Evolutionary conservation across 129 eudicot genomes (phyloP), one percentile per base, ranked within the genome.

Genomic region (Flaveria ramosissima): DNA sequence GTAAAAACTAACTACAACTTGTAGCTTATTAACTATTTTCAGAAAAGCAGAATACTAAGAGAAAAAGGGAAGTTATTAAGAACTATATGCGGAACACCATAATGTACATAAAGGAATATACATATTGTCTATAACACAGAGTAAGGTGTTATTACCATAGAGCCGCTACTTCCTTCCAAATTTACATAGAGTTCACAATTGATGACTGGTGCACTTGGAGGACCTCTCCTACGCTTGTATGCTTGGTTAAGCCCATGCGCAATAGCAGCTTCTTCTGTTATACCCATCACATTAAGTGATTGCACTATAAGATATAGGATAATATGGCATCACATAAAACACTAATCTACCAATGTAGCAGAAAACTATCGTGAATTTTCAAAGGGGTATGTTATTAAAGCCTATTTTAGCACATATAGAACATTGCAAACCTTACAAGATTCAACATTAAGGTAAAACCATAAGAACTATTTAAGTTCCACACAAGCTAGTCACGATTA

Each of bases 221-320:
- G 55, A 42, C 47, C 63, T 80, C 96, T 91, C 84, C 83, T 85
- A n/a, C 92, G 86, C 79, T 88, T 91, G 85, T 41, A 69, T 60
- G 77, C 87, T 46, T 77, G 75, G 78, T 50, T 41, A 24, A 61
- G 36, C 32, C 36, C 64, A 43, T 30, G 10, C 79, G 83, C 60
- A 56, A 76, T 23, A 10, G 86, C 27, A 64, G 71, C 55, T 19
- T 83, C 96, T 60, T 83, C 91, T 88, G 85, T 73, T 63, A 77
- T 27, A 48, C 26, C 5, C 7, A 26, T 53, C 27, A 26, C 61
- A 69, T 63, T 56, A 60, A 70, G 16, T 26, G 53, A 56, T 24
- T 21, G 46, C 19, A 62, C 50, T 45, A 63, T 17, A 42, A 42
- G 15, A 36, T 9, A 70, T 56, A 53, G 21, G 45, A 63, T 63